Base-by-base conservation (phyloP, 371 early-diverging fungal genomes). In the Zopfochytrium polystomum region DNA sequence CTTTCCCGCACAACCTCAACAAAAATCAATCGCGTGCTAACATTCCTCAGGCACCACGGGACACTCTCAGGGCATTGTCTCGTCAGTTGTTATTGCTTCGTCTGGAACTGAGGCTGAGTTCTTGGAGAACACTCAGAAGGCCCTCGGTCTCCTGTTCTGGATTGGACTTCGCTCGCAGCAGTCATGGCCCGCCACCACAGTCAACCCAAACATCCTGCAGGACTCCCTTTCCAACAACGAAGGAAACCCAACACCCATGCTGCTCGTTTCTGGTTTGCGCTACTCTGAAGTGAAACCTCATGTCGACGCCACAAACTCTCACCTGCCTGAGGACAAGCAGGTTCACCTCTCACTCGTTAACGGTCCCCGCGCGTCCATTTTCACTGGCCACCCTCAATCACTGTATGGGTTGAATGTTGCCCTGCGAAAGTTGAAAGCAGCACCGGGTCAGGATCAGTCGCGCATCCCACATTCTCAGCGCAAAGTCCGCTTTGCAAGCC, bases 211-310 rank as follows among this genome's bases (percentile, higher is more conserved):
- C 62, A 82, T 92, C 68, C 75, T 91, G 35, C 86, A 91, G 75
- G 96, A 93, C 73, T 93, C 92, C 18, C 80, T 91, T 45, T 79
- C 78, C 64, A 89, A 90, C 81, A 86, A 87, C 58, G 96, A 96
- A 73, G 94, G 94, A 57, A 87, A 87, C 35, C 95, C 95, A n/a
- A 89, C 91, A 7, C 91, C 92, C 45, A 96, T 96, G 96, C 80
- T 96, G 67, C 83, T 90, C 61, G 79, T 94, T 60, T 82, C 85
- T 62, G 86, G 87, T 35, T 80, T 93, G 50, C 86, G 87, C 65
- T 80, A 84, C 60, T 75, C 77, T 55, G 88, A 90, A 62, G 84
- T 91, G 26, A 75, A 85, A 60, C 84, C 85, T 71, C 89, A 93
- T 60, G 83, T 91, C 51, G 82, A 90, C 44, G 85, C 87, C 15